Evolutionary conservation across 257 asterid genomes (phyloP).

Genomic region (Solanum peruvianum): DNA sequence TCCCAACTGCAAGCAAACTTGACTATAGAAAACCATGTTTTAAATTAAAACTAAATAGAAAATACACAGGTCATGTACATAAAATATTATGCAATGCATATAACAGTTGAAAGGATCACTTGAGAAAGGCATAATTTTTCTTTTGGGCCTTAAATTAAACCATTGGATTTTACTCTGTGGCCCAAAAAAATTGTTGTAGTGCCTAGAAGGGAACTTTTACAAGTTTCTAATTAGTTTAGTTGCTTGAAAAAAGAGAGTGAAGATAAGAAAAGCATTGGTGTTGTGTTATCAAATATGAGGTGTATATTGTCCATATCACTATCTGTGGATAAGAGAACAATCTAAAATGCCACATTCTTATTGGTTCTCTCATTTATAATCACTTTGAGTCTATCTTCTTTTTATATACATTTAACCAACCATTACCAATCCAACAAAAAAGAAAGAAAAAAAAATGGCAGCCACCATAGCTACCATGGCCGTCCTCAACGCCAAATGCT

Average conservation of each 20-base stretch:
- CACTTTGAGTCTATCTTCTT: neutral
- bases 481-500: constrained; percentile 47
- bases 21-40: neutral
- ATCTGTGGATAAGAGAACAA: constrained; percentile 51
- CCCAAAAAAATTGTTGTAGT: neutral
- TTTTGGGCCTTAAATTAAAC: neutral
- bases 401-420: constrained; percentile 6
- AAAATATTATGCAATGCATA: neutral
- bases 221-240: neutral
- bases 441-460: constrained; percentile 27
- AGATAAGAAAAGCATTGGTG: constrained; percentile 40
- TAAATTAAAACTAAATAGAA: neutral
- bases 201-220: neutral
- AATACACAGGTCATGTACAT: neutral
- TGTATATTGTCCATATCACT: constrained; percentile 30
- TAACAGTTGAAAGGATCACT: neutral
- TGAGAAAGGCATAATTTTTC: neutral
- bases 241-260: neutral
- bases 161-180: neutral
- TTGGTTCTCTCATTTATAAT: constrained; percentile 24
- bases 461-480: constrained; percentile 72
- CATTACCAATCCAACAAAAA: neutral
- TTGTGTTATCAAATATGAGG: constrained; percentile 43
- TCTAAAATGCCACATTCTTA: constrained; percentile 26
- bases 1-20: neutral